Conservation (phyloP, 805 yeast genomes). For the Myxozyma neotropica region DNA sequence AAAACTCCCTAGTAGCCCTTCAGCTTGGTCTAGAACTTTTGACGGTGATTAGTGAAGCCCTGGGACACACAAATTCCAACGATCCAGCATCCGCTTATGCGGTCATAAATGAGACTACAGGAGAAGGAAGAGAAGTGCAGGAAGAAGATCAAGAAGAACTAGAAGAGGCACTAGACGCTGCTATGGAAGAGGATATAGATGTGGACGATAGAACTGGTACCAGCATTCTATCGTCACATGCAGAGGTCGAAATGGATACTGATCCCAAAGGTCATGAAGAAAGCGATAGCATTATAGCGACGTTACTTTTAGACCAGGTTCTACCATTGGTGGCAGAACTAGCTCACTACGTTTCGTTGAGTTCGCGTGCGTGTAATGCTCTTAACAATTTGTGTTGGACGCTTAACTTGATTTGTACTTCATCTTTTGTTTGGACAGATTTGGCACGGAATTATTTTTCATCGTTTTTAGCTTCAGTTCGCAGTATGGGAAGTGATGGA, state of each 20-base stretch:
- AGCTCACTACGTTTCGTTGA: slow-evolving; percentile 50
- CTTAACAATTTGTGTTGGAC: slow-evolving; percentile 76
- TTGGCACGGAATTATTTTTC: slow-evolving; percentile 39
- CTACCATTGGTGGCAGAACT: slow-evolving; percentile 37
- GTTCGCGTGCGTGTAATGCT: slow-evolving; percentile 60
- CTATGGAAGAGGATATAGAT: slow-evolving; percentile 27
- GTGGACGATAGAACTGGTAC: slow-evolving; percentile 16
- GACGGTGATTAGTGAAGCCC: slow-evolving; percentile 69
- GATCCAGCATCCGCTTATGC: too few relatives aligned
- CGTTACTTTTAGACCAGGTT: slow-evolving; percentile 16
- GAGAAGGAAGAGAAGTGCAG: not conserved
- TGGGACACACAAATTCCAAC: slow-evolving; percentile 40
- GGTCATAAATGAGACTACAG: too few relatives aligned
- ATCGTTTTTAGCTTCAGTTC: slow-evolving; percentile 26
- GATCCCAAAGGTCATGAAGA: not conserved
- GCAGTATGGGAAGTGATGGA: slow-evolving; percentile 25
- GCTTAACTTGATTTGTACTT: slow-evolving; percentile 42
- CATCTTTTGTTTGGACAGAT: slow-evolving; percentile 47
- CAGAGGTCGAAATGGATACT: slow-evolving; percentile 12
- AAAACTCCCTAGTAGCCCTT: slow-evolving; percentile 59
- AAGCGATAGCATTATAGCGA: slow-evolving; percentile 28
- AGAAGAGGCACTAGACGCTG: slow-evolving; percentile 20
- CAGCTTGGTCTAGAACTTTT: slow-evolving; percentile 76
- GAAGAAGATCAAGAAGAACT: not conserved
- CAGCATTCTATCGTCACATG: too few relatives aligned